phyloP scores from a whole-genome alignment of 352 stramenopile genomes.

The Globisporangium heterothallicum region DNA sequence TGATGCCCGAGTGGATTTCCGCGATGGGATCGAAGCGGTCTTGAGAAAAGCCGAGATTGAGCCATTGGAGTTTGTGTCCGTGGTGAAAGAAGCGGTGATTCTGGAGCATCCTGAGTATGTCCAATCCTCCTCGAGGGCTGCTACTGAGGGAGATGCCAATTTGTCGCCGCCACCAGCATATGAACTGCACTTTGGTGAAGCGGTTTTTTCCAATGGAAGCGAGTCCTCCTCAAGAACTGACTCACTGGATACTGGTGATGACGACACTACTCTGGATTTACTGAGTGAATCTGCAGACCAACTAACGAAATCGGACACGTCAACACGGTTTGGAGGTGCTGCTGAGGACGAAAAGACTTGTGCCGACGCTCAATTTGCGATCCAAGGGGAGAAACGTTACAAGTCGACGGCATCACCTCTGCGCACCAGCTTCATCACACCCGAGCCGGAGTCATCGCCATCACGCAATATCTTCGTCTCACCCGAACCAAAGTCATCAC shows the following conservation, averaged over 20 bases:
- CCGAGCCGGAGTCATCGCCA: not conserved
- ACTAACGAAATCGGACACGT: no score
- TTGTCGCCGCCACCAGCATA: not conserved
- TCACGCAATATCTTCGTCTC: not conserved
- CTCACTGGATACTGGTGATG: no score
- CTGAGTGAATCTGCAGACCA: not conserved
- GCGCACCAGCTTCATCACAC: no score
- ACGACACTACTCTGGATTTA: not conserved
- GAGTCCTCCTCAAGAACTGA: no score
- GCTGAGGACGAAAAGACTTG: no score
- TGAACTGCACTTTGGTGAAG: not conserved
- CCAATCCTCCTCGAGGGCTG: no score
- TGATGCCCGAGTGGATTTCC: not conserved
- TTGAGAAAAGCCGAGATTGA: not conserved
- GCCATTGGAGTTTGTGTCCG: slow-evolving; percentile 1
- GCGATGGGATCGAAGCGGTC: not conserved
- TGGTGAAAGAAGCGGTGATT: slow-evolving; percentile 7
- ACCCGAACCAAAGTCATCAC: not conserved
- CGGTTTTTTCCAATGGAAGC: no score
- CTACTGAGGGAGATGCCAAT: no score
- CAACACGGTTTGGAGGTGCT: no score
- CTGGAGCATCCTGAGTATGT: slow-evolving; percentile 4
- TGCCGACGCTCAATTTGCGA: not conserved
- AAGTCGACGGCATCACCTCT: not conserved
- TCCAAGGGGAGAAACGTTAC: not conserved